Conservation (phyloP, 805 yeast species). For the Ogataea philodendri region DNA sequence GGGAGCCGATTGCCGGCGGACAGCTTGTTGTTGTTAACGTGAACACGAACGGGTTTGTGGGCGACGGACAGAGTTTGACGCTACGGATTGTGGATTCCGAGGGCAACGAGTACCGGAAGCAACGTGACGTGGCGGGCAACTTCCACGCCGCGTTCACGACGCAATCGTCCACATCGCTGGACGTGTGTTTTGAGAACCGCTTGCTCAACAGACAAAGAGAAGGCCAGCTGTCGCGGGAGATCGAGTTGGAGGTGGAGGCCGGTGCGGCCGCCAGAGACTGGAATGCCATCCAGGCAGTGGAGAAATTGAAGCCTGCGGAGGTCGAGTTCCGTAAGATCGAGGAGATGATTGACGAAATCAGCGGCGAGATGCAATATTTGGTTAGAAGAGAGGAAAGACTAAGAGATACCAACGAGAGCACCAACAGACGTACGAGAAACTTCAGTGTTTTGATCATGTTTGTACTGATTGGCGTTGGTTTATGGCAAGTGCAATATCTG, state of each 20-base stretch:
- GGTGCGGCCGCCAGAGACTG: conserved; percentile 98
- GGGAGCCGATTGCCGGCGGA: conserved; percentile 85
- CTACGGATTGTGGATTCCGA: conserved; percentile 68
- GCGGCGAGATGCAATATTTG: conserved; percentile 76
- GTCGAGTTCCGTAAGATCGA: conserved; percentile 84
- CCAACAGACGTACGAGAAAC: conserved; percentile 87
- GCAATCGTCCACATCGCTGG: conserved; percentile 79
- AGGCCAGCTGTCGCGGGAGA: conserved; percentile 53
- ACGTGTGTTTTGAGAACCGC: conserved; percentile 82
- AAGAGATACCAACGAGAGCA: conserved; percentile 96
- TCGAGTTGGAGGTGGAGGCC: conserved; percentile 89
- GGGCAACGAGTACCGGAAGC: conserved; percentile 83
- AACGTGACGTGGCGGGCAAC: conserved; percentile 71
- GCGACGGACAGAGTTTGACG: conserved; percentile 84
- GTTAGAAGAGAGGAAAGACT: conserved; percentile 84
- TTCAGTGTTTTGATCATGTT: conserved; percentile 72
- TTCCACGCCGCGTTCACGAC: conserved; percentile 81
- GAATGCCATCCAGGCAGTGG: conserved; percentile 91
- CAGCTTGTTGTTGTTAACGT: conserved; percentile 85
- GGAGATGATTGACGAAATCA: conserved; percentile 81
- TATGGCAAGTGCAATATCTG: conserved; percentile 90
- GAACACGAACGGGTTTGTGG: conserved; percentile 66
- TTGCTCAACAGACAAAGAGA: conserved; percentile 40
- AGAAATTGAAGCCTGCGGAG: conserved; percentile 90
- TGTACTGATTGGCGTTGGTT: conserved; percentile 74